A percentile compares a stretch with the other conserved stretches of the same genome.
These are phyloP conservation scores for Mortierella alpina DNA, from an alignment of 192 early-diverging fungal genomes.

Conservation along the genomic window DNA sequence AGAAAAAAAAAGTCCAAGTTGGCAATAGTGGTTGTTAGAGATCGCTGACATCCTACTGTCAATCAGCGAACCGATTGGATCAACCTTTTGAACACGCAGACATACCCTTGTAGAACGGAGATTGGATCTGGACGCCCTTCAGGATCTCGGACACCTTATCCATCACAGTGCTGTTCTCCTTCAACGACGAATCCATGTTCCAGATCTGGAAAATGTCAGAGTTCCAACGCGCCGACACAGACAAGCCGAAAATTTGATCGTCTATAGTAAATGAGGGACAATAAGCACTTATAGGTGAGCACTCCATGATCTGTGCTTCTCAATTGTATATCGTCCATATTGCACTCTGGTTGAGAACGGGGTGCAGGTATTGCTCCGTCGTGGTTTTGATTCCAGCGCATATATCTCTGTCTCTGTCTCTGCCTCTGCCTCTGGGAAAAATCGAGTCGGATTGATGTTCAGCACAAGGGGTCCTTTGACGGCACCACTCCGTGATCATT, in stretches of 20 bases:
- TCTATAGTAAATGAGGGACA: slow-evolving; percentile 9
- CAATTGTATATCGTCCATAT: background rate
- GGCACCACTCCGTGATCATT: no score
- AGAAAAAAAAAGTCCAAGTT: background rate
- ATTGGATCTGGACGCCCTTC: slow-evolving; percentile 52
- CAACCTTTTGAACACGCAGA: background rate
- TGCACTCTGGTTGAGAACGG: no score
- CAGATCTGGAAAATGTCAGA: slow-evolving; percentile 63
- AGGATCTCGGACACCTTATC: slow-evolving; percentile 50
- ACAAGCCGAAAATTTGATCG: slow-evolving; percentile 62
- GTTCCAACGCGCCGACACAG: slow-evolving; percentile 60
- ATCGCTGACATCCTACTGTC: background rate
- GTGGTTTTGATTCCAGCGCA: no score
- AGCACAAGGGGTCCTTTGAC: background rate
- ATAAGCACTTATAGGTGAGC: background rate
- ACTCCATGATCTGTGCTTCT: background rate
- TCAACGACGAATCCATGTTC: slow-evolving; percentile 54
- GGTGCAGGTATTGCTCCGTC: no score
- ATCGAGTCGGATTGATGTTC: background rate
- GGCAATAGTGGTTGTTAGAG: background rate
- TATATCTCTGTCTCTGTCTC: no score
- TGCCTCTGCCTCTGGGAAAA: background rate
- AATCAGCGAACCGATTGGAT: background rate
- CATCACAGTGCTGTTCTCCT: slow-evolving; percentile 54
- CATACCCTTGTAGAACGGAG: slow-evolving; percentile 62